Evolutionary conservation across 805 yeast species (phyloP).

Genomic region (Candida nitratophila): DNA sequence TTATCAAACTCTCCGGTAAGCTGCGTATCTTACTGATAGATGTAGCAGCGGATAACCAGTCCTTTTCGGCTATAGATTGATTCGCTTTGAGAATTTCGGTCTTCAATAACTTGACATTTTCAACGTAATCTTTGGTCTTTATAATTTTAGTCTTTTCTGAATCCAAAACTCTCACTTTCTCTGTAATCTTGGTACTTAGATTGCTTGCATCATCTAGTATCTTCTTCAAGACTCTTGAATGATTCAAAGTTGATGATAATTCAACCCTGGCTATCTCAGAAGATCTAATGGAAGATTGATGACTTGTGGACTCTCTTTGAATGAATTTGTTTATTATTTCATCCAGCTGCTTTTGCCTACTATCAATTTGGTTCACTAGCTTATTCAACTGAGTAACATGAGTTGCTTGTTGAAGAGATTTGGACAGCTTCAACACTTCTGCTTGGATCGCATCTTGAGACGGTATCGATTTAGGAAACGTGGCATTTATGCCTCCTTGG

Average conservation of each 20-base stretch:
- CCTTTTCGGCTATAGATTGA: constrained; percentile 57
- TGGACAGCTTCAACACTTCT: constrained; percentile 15
- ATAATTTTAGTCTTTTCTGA: constrained; percentile 60
- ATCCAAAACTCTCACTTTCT: constrained; percentile 63
- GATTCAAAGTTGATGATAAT: constrained; percentile 50
- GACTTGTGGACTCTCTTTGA: constrained; percentile 28
- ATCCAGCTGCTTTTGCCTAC: constrained; percentile 18
- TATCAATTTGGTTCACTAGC: constrained; percentile 16
- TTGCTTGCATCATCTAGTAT: constrained; percentile 55
- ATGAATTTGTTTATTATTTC: constrained; percentile 14
- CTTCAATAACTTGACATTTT: constrained; percentile 58
- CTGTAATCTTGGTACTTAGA: constrained; percentile 60
- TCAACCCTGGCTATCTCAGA: constrained; percentile 58
- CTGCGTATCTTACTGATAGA: constrained; percentile 47
- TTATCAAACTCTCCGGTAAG: constrained; percentile 46
- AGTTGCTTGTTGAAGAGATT: constrained; percentile 16
- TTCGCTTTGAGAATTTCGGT: constrained; percentile 57
- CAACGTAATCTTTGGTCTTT: constrained; percentile 56
- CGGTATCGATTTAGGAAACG: constrained; percentile 6
- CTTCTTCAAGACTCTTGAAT: constrained; percentile 48
- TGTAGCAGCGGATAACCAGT: constrained; percentile 75
- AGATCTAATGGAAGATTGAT: constrained; percentile 31
- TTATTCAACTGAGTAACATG: constrained; percentile 16
- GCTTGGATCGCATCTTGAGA: constrained; percentile 13
- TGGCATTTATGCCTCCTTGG: not conserved